Evolutionary conservation across 306 rosid genomes (phyloP).

Genomic region (Cucurbita argyrosperma): DNA sequence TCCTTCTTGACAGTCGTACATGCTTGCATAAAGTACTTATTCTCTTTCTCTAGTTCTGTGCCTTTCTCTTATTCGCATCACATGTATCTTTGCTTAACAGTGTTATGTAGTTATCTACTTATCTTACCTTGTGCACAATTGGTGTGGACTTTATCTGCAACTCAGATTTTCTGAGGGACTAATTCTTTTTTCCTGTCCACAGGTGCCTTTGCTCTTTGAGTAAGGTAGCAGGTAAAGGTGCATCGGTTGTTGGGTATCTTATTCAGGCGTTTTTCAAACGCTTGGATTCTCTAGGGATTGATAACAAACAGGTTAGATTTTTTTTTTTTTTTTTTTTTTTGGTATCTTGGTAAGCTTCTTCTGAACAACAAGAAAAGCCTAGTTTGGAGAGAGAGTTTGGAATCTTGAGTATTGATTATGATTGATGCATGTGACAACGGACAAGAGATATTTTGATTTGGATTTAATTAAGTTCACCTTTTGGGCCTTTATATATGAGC

Average conservation of each 20-base stretch:
- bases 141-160: neutral
- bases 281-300: conserved; percentile 56
- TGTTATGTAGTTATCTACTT: neutral
- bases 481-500: neutral
- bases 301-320: conserved; percentile 68
- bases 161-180: neutral
- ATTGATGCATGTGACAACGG: neutral
- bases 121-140: neutral
- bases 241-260: conserved; percentile 59
- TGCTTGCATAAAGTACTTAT: conserved; percentile 84
- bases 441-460: neutral
- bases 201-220: conserved; percentile 90
- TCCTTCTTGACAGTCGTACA: conserved; percentile 95
- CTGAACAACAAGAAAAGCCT: neutral
- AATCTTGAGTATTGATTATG: neutral
- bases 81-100: neutral
- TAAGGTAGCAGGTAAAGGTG: conserved; percentile 74
- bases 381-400: neutral
- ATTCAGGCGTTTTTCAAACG: conserved; percentile 69
- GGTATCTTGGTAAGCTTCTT: neutral
- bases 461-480: neutral
- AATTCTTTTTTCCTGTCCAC: conserved; percentile 13
- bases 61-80: neutral
- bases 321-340: neutral
- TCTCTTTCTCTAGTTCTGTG: neutral